These are phyloP conservation scores for Castanospermum australe DNA, from an alignment of 306 rosid species.

Conservation along the genomic window DNA sequence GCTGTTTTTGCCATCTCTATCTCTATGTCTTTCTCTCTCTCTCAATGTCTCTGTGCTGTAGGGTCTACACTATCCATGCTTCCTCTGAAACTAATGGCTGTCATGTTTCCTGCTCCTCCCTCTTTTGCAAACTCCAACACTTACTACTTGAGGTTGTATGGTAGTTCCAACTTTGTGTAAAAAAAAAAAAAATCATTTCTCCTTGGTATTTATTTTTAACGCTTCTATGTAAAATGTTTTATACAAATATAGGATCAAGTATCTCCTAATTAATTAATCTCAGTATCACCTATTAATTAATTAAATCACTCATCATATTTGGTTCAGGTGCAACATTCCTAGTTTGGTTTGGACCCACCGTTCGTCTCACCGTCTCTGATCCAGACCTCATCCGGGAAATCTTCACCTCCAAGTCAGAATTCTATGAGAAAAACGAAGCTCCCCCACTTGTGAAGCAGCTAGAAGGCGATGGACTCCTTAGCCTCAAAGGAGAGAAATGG, in stretches of 20 bases:
- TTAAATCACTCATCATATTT: background rate
- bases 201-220: background rate
- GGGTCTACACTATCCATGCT: conserved; percentile 77
- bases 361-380: conserved; percentile 77
- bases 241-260: background rate
- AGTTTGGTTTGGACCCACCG: conserved; percentile 95
- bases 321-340: conserved; percentile 76
- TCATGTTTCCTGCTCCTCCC: conserved; percentile 58
- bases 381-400: conserved; percentile 91
- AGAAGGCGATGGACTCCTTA: conserved; percentile 96
- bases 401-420: conserved; percentile 78
- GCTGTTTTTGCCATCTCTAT: conserved; percentile 25
- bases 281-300: background rate
- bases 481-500: conserved; percentile 95
- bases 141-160: conserved; percentile 37
- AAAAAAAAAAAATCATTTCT: background rate
- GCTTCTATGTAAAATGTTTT: background rate
- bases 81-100: conserved; percentile 57
- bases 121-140: conserved; percentile 51
- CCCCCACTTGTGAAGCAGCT: conserved; percentile 95
- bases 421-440: conserved; percentile 87
- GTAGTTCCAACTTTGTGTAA: conserved; percentile 36
- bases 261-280: background rate
- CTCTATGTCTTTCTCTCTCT: conserved; percentile 23
- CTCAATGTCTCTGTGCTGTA: conserved; percentile 41